phyloP scores from a whole-genome alignment of 2,329 filamentous ascomycete species.

The Bipolaris oryzae region DNA sequence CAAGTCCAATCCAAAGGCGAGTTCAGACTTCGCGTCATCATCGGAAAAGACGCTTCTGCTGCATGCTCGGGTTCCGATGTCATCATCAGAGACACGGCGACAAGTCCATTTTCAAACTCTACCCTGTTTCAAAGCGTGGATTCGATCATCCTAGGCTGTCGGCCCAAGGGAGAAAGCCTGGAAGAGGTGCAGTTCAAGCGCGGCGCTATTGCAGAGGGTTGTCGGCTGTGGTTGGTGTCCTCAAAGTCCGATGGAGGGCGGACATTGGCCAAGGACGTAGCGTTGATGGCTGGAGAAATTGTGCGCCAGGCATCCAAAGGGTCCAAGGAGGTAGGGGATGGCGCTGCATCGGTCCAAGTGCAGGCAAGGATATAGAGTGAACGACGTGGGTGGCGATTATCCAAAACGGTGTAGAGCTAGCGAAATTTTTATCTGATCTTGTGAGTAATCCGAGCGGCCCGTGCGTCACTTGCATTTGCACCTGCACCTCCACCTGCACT shows the following conservation, averaged over 20 bases:
- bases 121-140: conserved; percentile 40
- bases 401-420: conserved; percentile 9
- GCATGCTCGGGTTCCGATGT: conserved; percentile 34
- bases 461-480: conserved; percentile 17
- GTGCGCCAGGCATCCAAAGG: conserved; percentile 31
- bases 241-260: conserved; percentile 42
- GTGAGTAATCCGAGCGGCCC: conserved; percentile 11
- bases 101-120: conserved; percentile 23
- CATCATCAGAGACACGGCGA: conserved; percentile 39
- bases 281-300: conserved; percentile 42
- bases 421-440: conserved; percentile 46
- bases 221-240: conserved; percentile 43
- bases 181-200: conserved; percentile 49
- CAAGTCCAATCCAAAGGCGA: conserved; percentile 42
- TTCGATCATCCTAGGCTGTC: conserved; percentile 42
- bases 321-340: conserved; percentile 21
- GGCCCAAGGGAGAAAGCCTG: conserved; percentile 44
- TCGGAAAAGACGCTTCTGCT: conserved; percentile 34
- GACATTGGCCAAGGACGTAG: conserved; percentile 45
- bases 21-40: conserved; percentile 35
- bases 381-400: conserved; percentile 5
- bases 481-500: conserved; percentile 7
- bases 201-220: conserved; percentile 35
- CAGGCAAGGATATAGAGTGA: conserved; percentile 39
- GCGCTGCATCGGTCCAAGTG: conserved; percentile 25